Evolutionary conservation across 371 early-diverging fungal genomes (phyloP), one percentile per base, ranked within the genome.

Genomic region (Haplosporangium sp.): DNA sequence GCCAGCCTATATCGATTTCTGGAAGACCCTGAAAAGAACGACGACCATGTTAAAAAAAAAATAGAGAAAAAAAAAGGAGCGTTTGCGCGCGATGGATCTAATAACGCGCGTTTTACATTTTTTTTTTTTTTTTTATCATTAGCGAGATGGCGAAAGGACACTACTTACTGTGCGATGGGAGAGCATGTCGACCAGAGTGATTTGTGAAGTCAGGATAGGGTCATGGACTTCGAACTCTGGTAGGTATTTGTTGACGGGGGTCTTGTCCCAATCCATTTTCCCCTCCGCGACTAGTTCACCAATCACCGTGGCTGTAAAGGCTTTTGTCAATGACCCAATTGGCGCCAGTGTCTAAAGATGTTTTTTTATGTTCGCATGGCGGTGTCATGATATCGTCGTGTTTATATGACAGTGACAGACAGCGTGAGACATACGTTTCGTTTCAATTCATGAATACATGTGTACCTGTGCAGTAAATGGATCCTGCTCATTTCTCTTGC

Each of bases 231-330:
- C 45, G 14, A 68, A 68, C 47, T 68, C 69, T 13, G 62, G 62
- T 10, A 68, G 55, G 14, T 68, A 68, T 16, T 61, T 62, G 55
- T 38, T 55, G 36, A 68, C 68, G 0, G 62, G 50, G 2, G 68
- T 68, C 20, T 14, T 43, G 6, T 59, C 54, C 68, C 68, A 68
- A 10, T 68, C 68, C 41, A 62, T n/a, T 56, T 68, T 68, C 18
- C 62, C 68, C 8, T 68, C 68, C 5, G 68, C 61, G 21, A 68
- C 62, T n/a, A 68, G 7, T 10, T 68, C 68, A 12, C 56, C 68
- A 6, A 68, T 55, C 4, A 43, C 48, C 1, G 68, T 55, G 12
- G 68, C 68, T 7, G 68, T 68, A 29, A 68, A 68, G 9, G 68
- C 45, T 43, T 68, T 68, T 40, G 68, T 68, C 5, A 55, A 18